Conservation (phyloP, 805 yeast species). For the Tetrapisispora pingtungensis region DNA sequence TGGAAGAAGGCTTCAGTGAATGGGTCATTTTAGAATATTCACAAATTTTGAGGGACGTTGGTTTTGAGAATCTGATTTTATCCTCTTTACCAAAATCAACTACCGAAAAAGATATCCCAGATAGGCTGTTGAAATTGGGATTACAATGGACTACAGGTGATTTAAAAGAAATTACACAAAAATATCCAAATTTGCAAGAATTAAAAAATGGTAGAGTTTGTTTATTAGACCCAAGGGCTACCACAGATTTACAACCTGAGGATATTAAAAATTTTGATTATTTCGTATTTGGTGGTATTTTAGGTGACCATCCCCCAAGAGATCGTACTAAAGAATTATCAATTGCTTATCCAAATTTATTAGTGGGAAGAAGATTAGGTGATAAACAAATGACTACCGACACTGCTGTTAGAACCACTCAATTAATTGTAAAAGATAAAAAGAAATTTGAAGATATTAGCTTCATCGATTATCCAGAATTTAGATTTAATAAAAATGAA, state of each 20-base stretch:
- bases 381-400: conserved; percentile 93
- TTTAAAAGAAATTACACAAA: conserved; percentile 36
- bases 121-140: conserved; percentile 45
- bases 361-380: conserved; percentile 81
- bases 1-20: conserved; percentile 94
- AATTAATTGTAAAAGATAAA: conserved; percentile 55
- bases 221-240: conserved; percentile 82
- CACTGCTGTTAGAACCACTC: conserved; percentile 90
- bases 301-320: conserved; percentile 85
- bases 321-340: conserved; percentile 90
- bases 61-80: conserved; percentile 60
- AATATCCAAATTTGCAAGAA: conserved; percentile 37
- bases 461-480: conserved; percentile 90
- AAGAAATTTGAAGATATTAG: conserved; percentile 58
- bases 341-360: conserved; percentile 52
- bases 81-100: conserved; percentile 66
- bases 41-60: conserved; percentile 76
- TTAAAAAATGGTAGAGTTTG: conserved; percentile 48
- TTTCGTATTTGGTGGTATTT: conserved; percentile 92
- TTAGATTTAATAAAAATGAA: conserved; percentile 76
- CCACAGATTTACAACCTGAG: conserved; percentile 56
- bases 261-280: conserved; percentile 65
- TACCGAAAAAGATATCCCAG: conserved; percentile 54
- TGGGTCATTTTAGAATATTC: conserved; percentile 89
- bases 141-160: conserved; percentile 78